Base-by-base conservation (phyloP, 768 basidiomycete species). In the Amylocystis lapponica region DNA sequence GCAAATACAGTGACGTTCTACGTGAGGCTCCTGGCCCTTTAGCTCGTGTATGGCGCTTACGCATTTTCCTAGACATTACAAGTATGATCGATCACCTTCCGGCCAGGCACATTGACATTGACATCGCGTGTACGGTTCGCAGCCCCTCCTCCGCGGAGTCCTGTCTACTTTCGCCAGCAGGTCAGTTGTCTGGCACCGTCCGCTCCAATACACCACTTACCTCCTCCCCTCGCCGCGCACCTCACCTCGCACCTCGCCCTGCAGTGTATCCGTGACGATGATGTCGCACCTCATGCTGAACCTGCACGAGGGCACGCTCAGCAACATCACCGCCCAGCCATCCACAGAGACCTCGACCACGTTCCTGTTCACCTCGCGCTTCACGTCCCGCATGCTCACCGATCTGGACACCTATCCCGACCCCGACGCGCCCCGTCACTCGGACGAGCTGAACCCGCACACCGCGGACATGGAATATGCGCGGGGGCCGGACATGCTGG, bases 221-320 rank as follows among this genome's bases (percentile, higher is more conserved):
- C 23, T 32, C 14, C 8, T 36, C 29, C 27, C 22, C 32, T 2
- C 20, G 25, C n/a, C n/a, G n/a, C n/a, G 8, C 21, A 19, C 38
- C 13, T 43, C 30, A 12, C 30, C 37, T 4, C 23, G 23, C 17
- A 35, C 9, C 19, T 35, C 34, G 19, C 34, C 34, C 9, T 35
- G 34, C 31, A 76, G 75, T 48, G 61, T 76, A 11, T 73, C 76
- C 4, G 64, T 76, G 8, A 70, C 67, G 1, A 66, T 77, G 67
- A 69, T 77, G 61, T 76, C 74, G 11, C 74, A 75, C 9, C 66
- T 79, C 1, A 74, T 77, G 66, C 67, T 78, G 30, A 78, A 79
- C 54, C 64, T 78, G 5, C 70, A 77, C 50, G 57, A 66, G 57
- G 66, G 57, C 19, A 23, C 25, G 25, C 8, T 36, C 45, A 41